phyloP scores from a whole-genome alignment of 306 rosid species.

The Dalbergia cultrata region DNA sequence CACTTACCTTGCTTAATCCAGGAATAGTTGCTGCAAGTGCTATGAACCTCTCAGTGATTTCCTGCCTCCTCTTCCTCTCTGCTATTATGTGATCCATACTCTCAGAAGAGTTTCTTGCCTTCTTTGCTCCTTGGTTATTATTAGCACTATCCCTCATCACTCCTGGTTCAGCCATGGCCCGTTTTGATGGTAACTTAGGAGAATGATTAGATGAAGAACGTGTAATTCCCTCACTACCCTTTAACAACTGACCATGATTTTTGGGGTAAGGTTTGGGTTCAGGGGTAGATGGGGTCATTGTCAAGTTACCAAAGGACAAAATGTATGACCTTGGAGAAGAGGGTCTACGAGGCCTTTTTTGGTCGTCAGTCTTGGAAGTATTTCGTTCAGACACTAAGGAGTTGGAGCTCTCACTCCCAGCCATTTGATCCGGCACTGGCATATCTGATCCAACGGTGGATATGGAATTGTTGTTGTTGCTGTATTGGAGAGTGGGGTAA shows the following conservation, averaged over 20 bases:
- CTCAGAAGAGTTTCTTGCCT: conserved; percentile 32
- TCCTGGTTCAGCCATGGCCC: neutral
- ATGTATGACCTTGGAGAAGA: conserved; percentile 42
- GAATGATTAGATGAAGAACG: neutral
- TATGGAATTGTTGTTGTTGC: neutral
- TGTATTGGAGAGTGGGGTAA: neutral
- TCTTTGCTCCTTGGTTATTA: neutral
- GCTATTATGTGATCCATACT: conserved; percentile 50
- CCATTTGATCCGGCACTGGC: neutral
- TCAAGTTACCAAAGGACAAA: conserved; percentile 47
- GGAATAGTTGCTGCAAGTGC: conserved; percentile 57
- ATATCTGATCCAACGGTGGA: neutral
- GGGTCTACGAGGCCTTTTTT: neutral
- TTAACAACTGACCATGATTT: neutral
- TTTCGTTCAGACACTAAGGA: neutral
- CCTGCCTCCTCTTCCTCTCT: conserved; percentile 52
- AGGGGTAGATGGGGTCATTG: conserved; percentile 36
- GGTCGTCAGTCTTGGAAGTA: neutral
- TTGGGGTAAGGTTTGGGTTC: neutral
- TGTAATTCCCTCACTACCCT: neutral
- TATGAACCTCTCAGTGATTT: conserved; percentile 49
- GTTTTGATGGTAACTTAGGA: neutral
- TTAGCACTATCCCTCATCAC: neutral
- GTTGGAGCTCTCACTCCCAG: conserved; percentile 2
- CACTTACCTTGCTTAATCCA: conserved; percentile 51